Base-by-base conservation (phyloP, 208 protist genomes). In the Wallacemonas sp. region DNA sequence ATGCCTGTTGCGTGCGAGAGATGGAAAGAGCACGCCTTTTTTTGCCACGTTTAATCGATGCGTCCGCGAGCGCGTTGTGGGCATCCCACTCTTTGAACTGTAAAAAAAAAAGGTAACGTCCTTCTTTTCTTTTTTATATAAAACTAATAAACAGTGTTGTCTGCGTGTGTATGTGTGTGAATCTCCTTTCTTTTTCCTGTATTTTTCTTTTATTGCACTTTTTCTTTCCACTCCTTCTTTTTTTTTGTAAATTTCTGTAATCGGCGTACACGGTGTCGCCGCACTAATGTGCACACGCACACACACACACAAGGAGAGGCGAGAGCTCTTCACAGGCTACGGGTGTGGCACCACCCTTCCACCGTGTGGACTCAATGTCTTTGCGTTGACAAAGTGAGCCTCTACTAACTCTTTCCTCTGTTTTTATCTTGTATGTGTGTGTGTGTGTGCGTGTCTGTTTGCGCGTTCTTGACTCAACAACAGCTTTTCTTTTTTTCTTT, bases 171-270 rank as follows among this genome's bases (percentile, higher is more conserved):
- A 6, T 29, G 6, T 44, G 19, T 39, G 22, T 41, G 17, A 17
- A 24, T 50, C n/a, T 63, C 37, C 10, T 36, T 60, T 36, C 15
- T 45, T 67, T 44, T 59, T 29, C 27, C 55, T 41, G 12, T 66
- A n/a, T 55, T 41, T 29, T 30, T 55, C 13, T 45, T 12, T 27
- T 68, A 26, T 68, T 36, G 24, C 37, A 19, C 48, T 9, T 50
- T 45, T 52, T 48, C 10, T 50, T 41, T 44, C 9, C 37, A 26
- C 5, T 58, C 13, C 1, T 4, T 22, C 12, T 36, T 24, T 59
- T 59, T 59, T 55, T 55, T 55, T 55, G 8, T 55, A 30, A 34
- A 45, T 59, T n/a, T n/a, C n/a, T n/a, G n/a, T n/a, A n/a, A n/a
- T n/a, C n/a, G n/a, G n/a, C n/a, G n/a, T n/a, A n/a, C n/a, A n/a